phyloP scores from a whole-genome alignment of 2,329 filamentous ascomycete species.

The Ophiostoma himal-ulmi region DNA sequence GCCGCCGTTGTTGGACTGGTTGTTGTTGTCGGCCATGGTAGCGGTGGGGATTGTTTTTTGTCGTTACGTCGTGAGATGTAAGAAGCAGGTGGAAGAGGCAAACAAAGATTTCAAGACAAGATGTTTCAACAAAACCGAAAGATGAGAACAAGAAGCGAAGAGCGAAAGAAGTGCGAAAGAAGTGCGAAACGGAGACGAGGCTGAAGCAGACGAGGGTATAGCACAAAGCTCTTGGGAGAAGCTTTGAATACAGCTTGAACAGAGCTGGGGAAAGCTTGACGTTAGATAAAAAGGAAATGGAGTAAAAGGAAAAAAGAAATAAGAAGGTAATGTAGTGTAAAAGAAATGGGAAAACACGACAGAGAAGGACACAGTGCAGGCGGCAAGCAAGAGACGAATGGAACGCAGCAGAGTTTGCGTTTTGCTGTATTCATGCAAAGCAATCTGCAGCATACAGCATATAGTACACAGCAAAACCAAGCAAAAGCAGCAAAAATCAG shows the following conservation, averaged over 20 bases:
- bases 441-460: not conserved
- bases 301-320: conserved; percentile 10
- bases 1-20: conserved; percentile 62
- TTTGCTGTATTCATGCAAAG: conserved; percentile 3
- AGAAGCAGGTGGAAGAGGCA: conserved; percentile 29
- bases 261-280: conserved; percentile 14
- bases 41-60: conserved; percentile 24
- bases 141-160: not conserved
- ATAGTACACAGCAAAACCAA: not conserved
- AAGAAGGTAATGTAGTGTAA: not conserved
- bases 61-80: conserved; percentile 18
- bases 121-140: not conserved
- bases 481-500: not conserved
- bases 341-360: not conserved
- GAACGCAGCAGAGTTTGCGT: conserved; percentile 8
- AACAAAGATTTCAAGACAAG: conserved; percentile 30
- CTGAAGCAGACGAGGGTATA: conserved; percentile 18
- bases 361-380: not conserved
- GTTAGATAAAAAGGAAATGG: conserved; percentile 10
- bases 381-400: conserved; percentile 13
- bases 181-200: conserved; percentile 17
- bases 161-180: not conserved
- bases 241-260: conserved; percentile 4
- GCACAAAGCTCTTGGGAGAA: conserved; percentile 15
- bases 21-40: conserved; percentile 72